Evolutionary conservation across 768 basidiomycete species (phyloP).

Genomic region (Glaciozyma antarctica): DNA sequence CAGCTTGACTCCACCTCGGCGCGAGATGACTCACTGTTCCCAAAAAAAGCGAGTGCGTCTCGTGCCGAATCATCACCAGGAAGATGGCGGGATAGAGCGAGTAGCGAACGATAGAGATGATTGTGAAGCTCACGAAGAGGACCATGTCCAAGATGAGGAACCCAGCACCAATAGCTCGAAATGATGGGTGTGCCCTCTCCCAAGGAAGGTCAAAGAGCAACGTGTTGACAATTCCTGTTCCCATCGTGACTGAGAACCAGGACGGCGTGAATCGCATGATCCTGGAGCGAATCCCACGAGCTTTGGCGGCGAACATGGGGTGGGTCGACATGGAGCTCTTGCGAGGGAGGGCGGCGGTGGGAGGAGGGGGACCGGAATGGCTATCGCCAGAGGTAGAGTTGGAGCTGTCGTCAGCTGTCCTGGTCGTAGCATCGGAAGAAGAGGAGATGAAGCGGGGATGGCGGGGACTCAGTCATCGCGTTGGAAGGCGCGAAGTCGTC

Average conservation of each 20-base stretch:
- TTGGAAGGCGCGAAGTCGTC: too few species aligned
- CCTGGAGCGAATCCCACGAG: too few species aligned
- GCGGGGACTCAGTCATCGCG: neutral
- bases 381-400: too few species aligned
- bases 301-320: too few species aligned
- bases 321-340: too few species aligned
- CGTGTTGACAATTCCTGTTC: slow-evolving; percentile 33
- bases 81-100: slow-evolving; percentile 32
- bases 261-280: too few species aligned
- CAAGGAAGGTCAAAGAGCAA: slow-evolving; percentile 33
- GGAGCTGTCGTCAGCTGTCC: too few species aligned
- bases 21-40: neutral
- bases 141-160: slow-evolving; percentile 32
- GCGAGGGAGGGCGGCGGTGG: too few species aligned
- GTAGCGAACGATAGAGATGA: slow-evolving; percentile 31
- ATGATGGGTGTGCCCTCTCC: slow-evolving; percentile 25
- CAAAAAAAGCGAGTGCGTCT: slow-evolving; percentile 31
- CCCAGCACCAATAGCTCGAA: slow-evolving; percentile 29
- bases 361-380: too few species aligned
- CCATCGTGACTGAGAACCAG: slow-evolving; percentile 6
- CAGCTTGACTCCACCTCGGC: neutral
- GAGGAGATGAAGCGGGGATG: too few species aligned
- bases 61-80: slow-evolving; percentile 30
- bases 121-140: slow-evolving; percentile 29
- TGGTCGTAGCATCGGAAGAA: too few species aligned